Percentiles rank a stretch among this genome's conserved stretches.
Evolutionary conservation across 441 rosid genomes (phyloP).

Genomic region (Jatropha podagrica): DNA sequence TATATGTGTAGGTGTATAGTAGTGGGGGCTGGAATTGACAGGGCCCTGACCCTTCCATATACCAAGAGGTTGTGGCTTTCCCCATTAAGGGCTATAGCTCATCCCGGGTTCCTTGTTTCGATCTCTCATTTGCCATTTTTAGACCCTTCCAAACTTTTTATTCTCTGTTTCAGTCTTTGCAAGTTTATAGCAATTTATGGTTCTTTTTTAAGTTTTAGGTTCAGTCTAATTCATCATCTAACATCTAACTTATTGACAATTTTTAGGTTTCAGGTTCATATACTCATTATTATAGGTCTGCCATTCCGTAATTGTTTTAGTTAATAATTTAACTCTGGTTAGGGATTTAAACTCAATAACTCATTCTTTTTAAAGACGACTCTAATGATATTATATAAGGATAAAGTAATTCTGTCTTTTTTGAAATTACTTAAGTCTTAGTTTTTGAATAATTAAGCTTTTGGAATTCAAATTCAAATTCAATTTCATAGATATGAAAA

Average conservation of each 20-base stretch:
- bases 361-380: no score
- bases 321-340: no score
- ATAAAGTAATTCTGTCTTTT: no score
- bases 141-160: constrained; percentile 23
- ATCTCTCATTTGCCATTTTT: constrained; percentile 39
- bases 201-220: constrained; percentile 19
- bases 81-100: constrained; percentile 13
- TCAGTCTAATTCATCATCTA: constrained; percentile 16
- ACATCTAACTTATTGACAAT: no score
- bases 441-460: no score
- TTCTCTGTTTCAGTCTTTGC: constrained; percentile 9
- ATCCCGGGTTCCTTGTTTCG: constrained; percentile 39
- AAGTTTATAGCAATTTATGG: constrained; percentile 26
- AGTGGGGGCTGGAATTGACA: constrained; percentile 43
- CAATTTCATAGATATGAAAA: no score
- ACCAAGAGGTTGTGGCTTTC: constrained; percentile 21
- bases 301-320: background rate
- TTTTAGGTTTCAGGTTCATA: no score
- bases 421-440: no score
- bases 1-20: background rate
- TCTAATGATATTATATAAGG: no score
- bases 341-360: no score
- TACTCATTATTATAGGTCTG: no score
- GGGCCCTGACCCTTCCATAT: constrained; percentile 29
- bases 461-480: no score